These are phyloP conservation scores for Crucihimalaya himalaica DNA, from an alignment of 345 rosid genomes.

Conservation along the genomic window DNA sequence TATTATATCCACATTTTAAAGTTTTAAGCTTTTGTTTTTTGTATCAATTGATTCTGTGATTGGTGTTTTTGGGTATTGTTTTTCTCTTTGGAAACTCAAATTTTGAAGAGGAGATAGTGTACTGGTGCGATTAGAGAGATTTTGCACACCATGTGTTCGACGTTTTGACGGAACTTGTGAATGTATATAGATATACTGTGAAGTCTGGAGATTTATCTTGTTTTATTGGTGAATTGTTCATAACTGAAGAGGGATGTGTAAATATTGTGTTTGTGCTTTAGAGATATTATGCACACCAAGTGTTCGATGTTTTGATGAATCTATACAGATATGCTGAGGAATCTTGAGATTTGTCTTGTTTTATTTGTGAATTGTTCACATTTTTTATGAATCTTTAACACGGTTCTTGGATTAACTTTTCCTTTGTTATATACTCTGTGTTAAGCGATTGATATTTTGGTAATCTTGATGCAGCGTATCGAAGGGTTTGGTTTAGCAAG, in stretches of 20 bases:
- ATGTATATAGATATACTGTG: not conserved
- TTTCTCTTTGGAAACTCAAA: not conserved
- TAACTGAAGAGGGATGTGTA: not conserved
- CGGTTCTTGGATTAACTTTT: not conserved
- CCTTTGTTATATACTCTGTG: not conserved
- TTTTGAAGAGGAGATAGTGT: not conserved
- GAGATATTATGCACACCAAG: not conserved
- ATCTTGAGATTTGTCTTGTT: not conserved
- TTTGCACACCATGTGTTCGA: conserved; percentile 26
- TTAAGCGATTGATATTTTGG: not conserved
- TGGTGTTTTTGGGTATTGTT: not conserved
- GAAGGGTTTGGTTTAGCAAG: conserved; percentile 75
- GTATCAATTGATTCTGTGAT: not conserved
- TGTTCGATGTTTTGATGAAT: not conserved
- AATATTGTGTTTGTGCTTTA: not conserved
- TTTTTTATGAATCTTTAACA: not conserved
- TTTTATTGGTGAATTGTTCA: not conserved
- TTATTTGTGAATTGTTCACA: not conserved
- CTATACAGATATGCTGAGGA: not conserved
- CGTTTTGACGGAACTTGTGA: conserved; percentile 1
- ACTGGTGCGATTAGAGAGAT: too few relatives aligned
- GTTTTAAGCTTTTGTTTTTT: not conserved
- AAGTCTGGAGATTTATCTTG: not conserved
- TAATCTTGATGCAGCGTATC: conserved; percentile 48
- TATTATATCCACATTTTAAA: not conserved